A percentile compares a stretch with the other conserved stretches of the same genome.
Evolutionary conservation across 192 early-diverging fungal species (phyloP).

Genomic region (Coemansia sp.): DNA sequence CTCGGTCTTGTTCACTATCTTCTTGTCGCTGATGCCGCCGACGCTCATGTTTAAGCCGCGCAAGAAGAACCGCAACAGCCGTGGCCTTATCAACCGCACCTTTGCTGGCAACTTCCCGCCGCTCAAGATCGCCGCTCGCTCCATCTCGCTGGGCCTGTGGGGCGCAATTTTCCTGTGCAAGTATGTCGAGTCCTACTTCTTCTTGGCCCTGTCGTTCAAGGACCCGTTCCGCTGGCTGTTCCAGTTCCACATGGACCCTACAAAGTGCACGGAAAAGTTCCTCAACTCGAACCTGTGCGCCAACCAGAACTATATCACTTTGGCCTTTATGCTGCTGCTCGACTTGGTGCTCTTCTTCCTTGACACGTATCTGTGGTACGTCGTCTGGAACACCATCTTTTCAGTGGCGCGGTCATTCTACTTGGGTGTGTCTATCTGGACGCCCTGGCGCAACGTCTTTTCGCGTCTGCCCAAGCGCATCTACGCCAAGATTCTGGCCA

Average conservation of each 20-base stretch:
- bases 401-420: slow-evolving; percentile 75
- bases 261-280: slow-evolving; percentile 62
- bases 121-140: slow-evolving; percentile 64
- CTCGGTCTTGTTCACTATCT: slow-evolving; percentile 64
- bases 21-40: slow-evolving; percentile 67
- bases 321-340: slow-evolving; percentile 73
- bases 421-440: slow-evolving; percentile 79
- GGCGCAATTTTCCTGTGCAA: slow-evolving; percentile 71
- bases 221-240: slow-evolving; percentile 66
- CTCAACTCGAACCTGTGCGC: slow-evolving; percentile 60
- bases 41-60: slow-evolving; percentile 61
- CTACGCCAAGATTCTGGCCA: slow-evolving; percentile 72
- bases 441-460: slow-evolving; percentile 80
- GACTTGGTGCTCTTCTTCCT: slow-evolving; percentile 77
- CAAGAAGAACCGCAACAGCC: slow-evolving; percentile 56
- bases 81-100: slow-evolving; percentile 58
- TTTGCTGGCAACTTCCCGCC: slow-evolving; percentile 78
- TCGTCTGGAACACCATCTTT: slow-evolving; percentile 81
- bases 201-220: slow-evolving; percentile 78
- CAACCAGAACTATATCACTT: slow-evolving; percentile 67
- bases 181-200: slow-evolving; percentile 80
- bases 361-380: slow-evolving; percentile 88
- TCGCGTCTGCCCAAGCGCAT: slow-evolving; percentile 77
- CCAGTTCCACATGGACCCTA: slow-evolving; percentile 55
- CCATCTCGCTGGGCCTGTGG: slow-evolving; percentile 73